phyloP scores from a whole-genome alignment of 1,284 basidiomycete genomes.

The Leccinum griseonigrum region DNA sequence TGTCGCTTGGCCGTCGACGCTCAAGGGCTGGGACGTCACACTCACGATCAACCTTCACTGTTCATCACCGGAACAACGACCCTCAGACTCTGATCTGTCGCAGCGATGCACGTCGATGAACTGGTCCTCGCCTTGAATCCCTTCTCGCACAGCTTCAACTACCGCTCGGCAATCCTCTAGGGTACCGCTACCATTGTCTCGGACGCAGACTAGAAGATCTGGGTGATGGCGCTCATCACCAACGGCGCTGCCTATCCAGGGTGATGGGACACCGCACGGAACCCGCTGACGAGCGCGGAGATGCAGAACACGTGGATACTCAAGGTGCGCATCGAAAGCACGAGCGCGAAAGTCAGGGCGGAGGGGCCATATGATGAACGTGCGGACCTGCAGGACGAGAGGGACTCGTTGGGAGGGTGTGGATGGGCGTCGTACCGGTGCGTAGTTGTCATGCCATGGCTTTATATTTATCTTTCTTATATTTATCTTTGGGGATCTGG shows the following conservation, averaged over 20 bases:
- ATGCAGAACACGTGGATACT: constrained; percentile 25
- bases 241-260: constrained; percentile 20
- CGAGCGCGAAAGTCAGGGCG: constrained; percentile 25
- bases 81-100: constrained; percentile 8
- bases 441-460: neutral
- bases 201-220: constrained; percentile 23
- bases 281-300: constrained; percentile 23
- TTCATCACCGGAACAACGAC: too few species aligned
- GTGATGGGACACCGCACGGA: constrained; percentile 26
- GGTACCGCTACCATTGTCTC: constrained; percentile 17
- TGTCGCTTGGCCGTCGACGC: too few species aligned
- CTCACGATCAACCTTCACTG: too few species aligned
- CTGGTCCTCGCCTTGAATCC: constrained; percentile 23
- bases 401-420: constrained; percentile 17
- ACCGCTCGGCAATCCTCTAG: constrained; percentile 27
- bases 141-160: constrained; percentile 30
- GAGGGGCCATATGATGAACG: constrained; percentile 26
- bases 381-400: constrained; percentile 14
- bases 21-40: too few species aligned
- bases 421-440: constrained; percentile 28
- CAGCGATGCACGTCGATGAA: constrained; percentile 27
- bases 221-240: constrained; percentile 25
- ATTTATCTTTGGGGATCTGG: neutral
- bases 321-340: constrained; percentile 24
- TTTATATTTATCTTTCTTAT: neutral